Evolutionary conservation across 148 eudicot genomes (phyloP), one percentile per base, ranked within the genome.

Genomic region (Silene uniflora): DNA sequence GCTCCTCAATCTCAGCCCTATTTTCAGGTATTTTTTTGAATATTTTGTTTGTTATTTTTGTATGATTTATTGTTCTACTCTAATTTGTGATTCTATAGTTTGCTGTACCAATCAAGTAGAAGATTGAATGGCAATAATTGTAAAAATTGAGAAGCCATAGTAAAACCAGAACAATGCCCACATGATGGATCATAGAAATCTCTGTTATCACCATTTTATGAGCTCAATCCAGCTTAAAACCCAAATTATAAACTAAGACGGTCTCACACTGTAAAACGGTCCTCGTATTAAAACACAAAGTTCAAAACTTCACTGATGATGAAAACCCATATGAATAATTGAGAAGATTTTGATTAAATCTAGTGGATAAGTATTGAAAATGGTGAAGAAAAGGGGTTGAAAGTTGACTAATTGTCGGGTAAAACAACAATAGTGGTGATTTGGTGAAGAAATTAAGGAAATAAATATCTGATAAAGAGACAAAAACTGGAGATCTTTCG

Each of bases 101-200:
- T 64, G 46, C 9, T 35, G 5, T n/a, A 42, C 89, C 80, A 69
- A 87, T 10, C 66, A 90, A 72, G 72, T 88, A 90, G 56, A 79
- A 76, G 49, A 85, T 39, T 10, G 88, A 85, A 44, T 86, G 90
- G 59, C 83, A 83, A 17, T 67, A 86, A 77, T 77, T 81, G 86
- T 72, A 85, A 1, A 69, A 83, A 78, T 86, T 87, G 9, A 92
- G 87, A 4, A 87, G 21, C 97, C 94, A 90, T 5, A 90, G 73
- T 69, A 85, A 21, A 47, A 86, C 7, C 46, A 92, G 55, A 77
- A 92, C 94, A 82, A 92, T 77, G 80, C 85, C 75, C 66, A 90
- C 86, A 79, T 92, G 94, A 79, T 92, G 94, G n/a, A 92, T 75
- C 18, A 92, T 79, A 3, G 97, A 77, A 54, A 76, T 82, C 78